A percentile compares a stretch with the other conserved stretches of the same genome.
phyloP scores from a whole-genome alignment of 768 basidiomycete genomes.

The Rhodotorula kratochvilovae region DNA sequence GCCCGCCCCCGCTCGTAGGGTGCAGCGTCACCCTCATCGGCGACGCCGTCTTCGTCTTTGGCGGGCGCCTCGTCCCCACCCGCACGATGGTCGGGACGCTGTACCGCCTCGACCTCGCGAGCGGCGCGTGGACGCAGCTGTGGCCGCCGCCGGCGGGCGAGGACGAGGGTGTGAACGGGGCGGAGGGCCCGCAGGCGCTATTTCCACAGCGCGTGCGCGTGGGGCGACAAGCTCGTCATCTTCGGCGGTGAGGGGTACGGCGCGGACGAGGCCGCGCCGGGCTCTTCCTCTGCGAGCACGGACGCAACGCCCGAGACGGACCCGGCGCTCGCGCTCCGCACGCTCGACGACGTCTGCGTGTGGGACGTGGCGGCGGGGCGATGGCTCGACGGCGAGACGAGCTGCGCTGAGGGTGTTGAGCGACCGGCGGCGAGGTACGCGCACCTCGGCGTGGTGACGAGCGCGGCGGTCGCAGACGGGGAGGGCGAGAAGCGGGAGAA shows the following conservation, averaged over 20 bases:
- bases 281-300: too few species aligned
- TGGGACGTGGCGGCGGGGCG: conserved; percentile 67
- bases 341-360: conserved; percentile 67
- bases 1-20: conserved; percentile 83
- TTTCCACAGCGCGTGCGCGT: conserved; percentile 62
- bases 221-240: conserved; percentile 83
- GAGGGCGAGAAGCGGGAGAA: neutral
- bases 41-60: conserved; percentile 84
- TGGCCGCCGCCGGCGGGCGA: conserved; percentile 47
- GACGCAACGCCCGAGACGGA: neutral
- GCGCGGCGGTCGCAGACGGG: conserved; percentile 40
- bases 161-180: conserved; percentile 4
- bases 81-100: conserved; percentile 85
- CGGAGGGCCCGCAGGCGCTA: conserved; percentile 67
- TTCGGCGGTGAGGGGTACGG: conserved; percentile 68
- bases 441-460: conserved; percentile 81
- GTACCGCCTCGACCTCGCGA: conserved; percentile 79
- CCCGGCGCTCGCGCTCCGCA: conserved; percentile 5
- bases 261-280: neutral
- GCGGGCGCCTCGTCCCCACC: conserved; percentile 78
- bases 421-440: conserved; percentile 85
- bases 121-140: conserved; percentile 73
- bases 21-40: conserved; percentile 78
- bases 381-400: conserved; percentile 60
- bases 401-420: conserved; percentile 49